These are phyloP conservation scores for Fusarium siculi DNA, from an alignment of 2,329 filamentous ascomycete species.

Conservation along the genomic window DNA sequence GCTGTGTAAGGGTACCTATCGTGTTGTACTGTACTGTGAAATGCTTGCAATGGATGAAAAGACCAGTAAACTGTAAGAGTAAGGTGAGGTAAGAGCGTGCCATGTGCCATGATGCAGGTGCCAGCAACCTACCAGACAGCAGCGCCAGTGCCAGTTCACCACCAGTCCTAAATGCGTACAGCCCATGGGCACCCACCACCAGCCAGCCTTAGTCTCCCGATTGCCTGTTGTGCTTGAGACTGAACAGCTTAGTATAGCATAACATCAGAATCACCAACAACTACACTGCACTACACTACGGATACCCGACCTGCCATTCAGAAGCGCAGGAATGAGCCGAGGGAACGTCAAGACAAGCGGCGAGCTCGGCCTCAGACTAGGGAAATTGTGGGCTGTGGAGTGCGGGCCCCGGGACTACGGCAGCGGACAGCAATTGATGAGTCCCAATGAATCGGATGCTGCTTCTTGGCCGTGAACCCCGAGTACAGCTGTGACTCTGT, in stretches of 20 bases:
- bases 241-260: slow-evolving; percentile 6
- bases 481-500: slow-evolving; percentile 25
- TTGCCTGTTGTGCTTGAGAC: not conserved
- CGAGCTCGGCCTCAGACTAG: slow-evolving; percentile 29
- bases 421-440: slow-evolving; percentile 35
- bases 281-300: not conserved
- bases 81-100: slow-evolving; percentile 27
- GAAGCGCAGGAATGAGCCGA: slow-evolving; percentile 32
- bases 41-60: not conserved
- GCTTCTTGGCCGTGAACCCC: slow-evolving; percentile 36
- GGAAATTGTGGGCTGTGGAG: slow-evolving; percentile 36
- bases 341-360: slow-evolving; percentile 23
- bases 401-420: slow-evolving; percentile 40
- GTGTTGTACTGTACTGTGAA: slow-evolving; percentile 17
- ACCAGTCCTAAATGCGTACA: slow-evolving; percentile 29
- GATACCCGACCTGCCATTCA: slow-evolving; percentile 24
- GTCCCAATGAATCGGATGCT: slow-evolving; percentile 36
- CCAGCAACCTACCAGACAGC: slow-evolving; percentile 7
- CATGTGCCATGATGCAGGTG: slow-evolving; percentile 31
- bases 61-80: not conserved
- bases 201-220: not conserved
- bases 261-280: slow-evolving; percentile 17
- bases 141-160: slow-evolving; percentile 23
- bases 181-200: slow-evolving; percentile 27
- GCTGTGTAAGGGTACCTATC: slow-evolving; percentile 37